phyloP scores from a whole-genome alignment of 2,329 filamentous ascomycete genomes.

The Emydomyces testavorans region DNA sequence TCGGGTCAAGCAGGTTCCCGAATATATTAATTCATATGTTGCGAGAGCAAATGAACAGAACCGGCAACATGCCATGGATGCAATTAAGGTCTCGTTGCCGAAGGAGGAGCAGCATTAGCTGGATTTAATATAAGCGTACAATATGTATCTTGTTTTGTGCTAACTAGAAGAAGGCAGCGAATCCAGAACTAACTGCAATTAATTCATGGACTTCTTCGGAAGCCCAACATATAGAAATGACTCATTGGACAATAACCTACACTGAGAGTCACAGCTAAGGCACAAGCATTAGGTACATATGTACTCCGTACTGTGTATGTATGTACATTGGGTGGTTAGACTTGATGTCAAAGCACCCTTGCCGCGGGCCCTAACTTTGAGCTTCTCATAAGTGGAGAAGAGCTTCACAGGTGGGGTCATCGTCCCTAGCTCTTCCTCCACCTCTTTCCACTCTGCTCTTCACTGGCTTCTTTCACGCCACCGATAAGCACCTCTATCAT shows the following conservation, averaged over 20 bases:
- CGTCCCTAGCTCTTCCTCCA: background rate
- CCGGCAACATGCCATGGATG: slow-evolving; percentile 32
- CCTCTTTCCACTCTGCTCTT: background rate
- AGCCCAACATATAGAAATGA: no score
- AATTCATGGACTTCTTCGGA: no score
- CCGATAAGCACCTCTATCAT: background rate
- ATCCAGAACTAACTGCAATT: no score
- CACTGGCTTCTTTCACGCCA: background rate
- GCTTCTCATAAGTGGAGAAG: background rate
- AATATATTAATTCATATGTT: slow-evolving; percentile 48
- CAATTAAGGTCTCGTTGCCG: slow-evolving; percentile 23
- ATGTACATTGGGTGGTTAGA: no score
- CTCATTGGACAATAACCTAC: no score
- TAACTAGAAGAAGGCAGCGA: no score
- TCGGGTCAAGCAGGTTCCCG: slow-evolving; percentile 46
- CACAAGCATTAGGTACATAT: no score
- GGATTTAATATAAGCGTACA: no score
- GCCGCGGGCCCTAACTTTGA: background rate
- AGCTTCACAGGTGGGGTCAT: background rate
- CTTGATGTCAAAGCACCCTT: background rate
- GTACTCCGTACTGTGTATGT: no score
- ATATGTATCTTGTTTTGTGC: no score
- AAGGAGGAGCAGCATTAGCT: slow-evolving; percentile 24
- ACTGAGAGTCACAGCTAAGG: no score
- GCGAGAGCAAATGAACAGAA: slow-evolving; percentile 38